Evolutionary conservation across 331 rosid genomes (phyloP).

Genomic region (Prunus yedoensis): DNA sequence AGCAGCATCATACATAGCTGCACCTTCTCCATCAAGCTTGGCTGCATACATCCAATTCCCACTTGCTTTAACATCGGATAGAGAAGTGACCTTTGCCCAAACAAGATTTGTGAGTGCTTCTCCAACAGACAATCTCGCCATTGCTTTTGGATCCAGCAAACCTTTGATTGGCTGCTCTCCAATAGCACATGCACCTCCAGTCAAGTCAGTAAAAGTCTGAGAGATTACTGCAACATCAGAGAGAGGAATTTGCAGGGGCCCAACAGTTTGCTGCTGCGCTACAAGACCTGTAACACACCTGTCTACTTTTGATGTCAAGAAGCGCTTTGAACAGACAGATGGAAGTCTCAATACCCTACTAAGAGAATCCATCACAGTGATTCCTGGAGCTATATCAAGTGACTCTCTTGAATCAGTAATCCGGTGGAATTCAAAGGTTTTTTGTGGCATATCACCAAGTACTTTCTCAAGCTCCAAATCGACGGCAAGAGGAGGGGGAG

Average conservation of each 20-base stretch:
- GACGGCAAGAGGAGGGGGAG: conserved; percentile 74
- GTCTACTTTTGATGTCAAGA: conserved; percentile 81
- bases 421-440: conserved; percentile 60
- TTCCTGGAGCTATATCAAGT: conserved; percentile 72
- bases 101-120: conserved; percentile 95
- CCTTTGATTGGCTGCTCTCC: conserved; percentile 97
- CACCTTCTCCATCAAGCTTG: conserved; percentile 91
- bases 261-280: conserved; percentile 93
- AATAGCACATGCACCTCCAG: conserved; percentile 91
- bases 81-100: conserved; percentile 82
- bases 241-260: conserved; percentile 79
- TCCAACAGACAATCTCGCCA: conserved; percentile 91
- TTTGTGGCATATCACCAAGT: conserved; percentile 96
- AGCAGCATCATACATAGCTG: conserved; percentile 90
- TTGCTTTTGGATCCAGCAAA: conserved; percentile 77
- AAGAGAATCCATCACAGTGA: conserved; percentile 54
- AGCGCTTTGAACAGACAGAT: conserved; percentile 85
- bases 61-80: conserved; percentile 90
- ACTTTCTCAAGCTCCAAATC: conserved; percentile 93
- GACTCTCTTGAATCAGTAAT: conserved; percentile 55
- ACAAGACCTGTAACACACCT: conserved; percentile 92
- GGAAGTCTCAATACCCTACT: conserved; percentile 80
- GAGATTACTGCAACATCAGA: conserved; percentile 89
- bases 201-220: conserved; percentile 63
- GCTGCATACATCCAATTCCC: conserved; percentile 99